These are phyloP conservation scores for Fusarium sp. DNA, from an alignment of 2,329 filamentous ascomycete species.

Conservation along the genomic window DNA sequence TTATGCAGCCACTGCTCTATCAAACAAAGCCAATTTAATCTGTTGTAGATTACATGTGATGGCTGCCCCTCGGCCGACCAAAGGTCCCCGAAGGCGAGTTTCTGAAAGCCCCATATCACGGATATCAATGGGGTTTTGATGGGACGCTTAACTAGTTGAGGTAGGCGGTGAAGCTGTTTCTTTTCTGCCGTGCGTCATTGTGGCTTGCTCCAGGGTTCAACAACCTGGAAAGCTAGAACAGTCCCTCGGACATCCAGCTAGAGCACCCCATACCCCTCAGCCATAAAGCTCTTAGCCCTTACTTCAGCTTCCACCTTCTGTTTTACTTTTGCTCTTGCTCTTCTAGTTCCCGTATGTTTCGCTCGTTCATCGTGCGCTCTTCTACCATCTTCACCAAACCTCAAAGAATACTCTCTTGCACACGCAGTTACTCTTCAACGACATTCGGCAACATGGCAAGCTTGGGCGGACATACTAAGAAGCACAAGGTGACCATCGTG, in stretches of 20 bases:
- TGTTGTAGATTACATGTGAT: slow-evolving; percentile 46
- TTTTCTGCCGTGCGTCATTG: slow-evolving; percentile 51
- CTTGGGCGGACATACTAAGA: slow-evolving; percentile 71
- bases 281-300: slow-evolving; percentile 38
- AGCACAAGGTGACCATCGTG: slow-evolving; percentile 93
- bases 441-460: slow-evolving; percentile 53
- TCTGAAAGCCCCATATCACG: slow-evolving; percentile 32
- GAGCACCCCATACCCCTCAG: slow-evolving; percentile 48
- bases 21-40: background rate
- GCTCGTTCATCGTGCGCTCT: slow-evolving; percentile 37
- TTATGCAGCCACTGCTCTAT: background rate
- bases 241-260: slow-evolving; percentile 34
- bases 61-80: slow-evolving; percentile 43
- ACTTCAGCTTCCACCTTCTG: slow-evolving; percentile 8
- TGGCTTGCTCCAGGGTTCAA: slow-evolving; percentile 51
- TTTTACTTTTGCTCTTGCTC: slow-evolving; percentile 1
- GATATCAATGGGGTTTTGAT: slow-evolving; percentile 48
- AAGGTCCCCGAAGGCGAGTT: slow-evolving; percentile 26
- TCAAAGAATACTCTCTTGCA: slow-evolving; percentile 33
- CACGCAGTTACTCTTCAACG: slow-evolving; percentile 36
- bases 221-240: slow-evolving; percentile 47
- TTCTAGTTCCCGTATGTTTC: slow-evolving; percentile 43
- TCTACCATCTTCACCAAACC: slow-evolving; percentile 29
- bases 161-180: slow-evolving; percentile 47
- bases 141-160: slow-evolving; percentile 44